These are phyloP conservation scores for Xylaria sp. DNA, from an alignment of 2,329 filamentous ascomycete genomes.

Conservation along the genomic window DNA sequence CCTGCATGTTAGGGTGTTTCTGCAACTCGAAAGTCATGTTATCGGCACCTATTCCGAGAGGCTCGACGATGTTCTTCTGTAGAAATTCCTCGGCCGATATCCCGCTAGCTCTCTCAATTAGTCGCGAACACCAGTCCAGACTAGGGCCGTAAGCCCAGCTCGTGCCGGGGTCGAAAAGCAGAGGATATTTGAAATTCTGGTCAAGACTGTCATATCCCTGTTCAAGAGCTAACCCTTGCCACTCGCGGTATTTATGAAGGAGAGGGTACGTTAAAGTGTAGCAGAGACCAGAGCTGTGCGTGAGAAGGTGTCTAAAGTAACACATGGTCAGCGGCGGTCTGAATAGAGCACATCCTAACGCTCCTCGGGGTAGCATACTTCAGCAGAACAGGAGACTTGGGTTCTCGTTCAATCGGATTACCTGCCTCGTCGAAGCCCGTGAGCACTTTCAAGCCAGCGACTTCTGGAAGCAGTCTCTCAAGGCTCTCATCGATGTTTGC, in stretches of 20 bases:
- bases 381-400: slow-evolving; percentile 36
- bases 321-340: slow-evolving; percentile 3
- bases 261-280: slow-evolving; percentile 29
- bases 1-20: slow-evolving; percentile 36
- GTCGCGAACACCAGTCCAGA: slow-evolving; percentile 35
- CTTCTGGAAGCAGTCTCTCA: slow-evolving; percentile 35
- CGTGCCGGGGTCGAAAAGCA: slow-evolving; percentile 38
- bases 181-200: slow-evolving; percentile 35
- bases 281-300: slow-evolving; percentile 34
- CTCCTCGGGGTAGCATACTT: slow-evolving; percentile 22
- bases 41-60: slow-evolving; percentile 32
- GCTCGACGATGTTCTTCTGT: slow-evolving; percentile 30
- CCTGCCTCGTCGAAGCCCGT: slow-evolving; percentile 36
- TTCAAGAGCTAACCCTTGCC: slow-evolving; percentile 25
- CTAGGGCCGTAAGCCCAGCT: slow-evolving; percentile 29
- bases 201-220: slow-evolving; percentile 31
- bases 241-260: slow-evolving; percentile 34
- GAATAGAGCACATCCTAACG: neutral
- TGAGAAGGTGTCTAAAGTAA: slow-evolving; percentile 29
- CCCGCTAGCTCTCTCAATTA: slow-evolving; percentile 29
- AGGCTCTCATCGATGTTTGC: slow-evolving; percentile 27
- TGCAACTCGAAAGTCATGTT: slow-evolving; percentile 43
- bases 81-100: slow-evolving; percentile 32
- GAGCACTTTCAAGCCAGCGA: slow-evolving; percentile 34
- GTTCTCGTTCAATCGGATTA: slow-evolving; percentile 37